phyloP scores from a whole-genome alignment of 2,329 filamentous ascomycete species.

The Aspergillus sp. region DNA sequence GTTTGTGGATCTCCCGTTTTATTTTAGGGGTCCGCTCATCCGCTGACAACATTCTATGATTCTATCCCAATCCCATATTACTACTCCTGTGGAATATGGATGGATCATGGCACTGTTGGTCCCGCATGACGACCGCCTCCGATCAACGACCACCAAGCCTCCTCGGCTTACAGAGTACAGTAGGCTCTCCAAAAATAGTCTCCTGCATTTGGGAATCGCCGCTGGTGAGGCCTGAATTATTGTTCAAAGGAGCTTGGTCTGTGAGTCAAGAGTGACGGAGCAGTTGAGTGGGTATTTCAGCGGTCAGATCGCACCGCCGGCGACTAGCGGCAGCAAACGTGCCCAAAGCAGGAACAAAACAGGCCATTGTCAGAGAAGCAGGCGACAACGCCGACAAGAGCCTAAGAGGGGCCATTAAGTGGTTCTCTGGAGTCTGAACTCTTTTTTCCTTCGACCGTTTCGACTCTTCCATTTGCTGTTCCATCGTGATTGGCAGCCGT shows the following conservation, averaged over 20 bases:
- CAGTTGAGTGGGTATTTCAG: slow-evolving; percentile 17
- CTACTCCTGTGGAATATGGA: not conserved
- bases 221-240: not conserved
- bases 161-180: not conserved
- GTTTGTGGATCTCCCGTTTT: slow-evolving; percentile 23
- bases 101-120: not conserved
- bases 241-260: slow-evolving; percentile 1
- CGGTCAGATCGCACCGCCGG: slow-evolving; percentile 23
- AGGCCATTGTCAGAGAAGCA: slow-evolving; percentile 9
- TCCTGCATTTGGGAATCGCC: slow-evolving; percentile 1
- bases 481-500: slow-evolving; percentile 15
- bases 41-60: not conserved
- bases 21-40: slow-evolving; percentile 11
- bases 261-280: slow-evolving; percentile 5
- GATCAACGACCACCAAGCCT: not conserved
- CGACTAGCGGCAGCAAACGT: slow-evolving; percentile 28
- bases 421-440: not conserved
- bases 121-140: not conserved
- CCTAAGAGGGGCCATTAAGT: slow-evolving; percentile 11
- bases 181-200: slow-evolving; percentile 3
- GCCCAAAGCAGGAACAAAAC: slow-evolving; percentile 26
- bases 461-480: slow-evolving; percentile 14
- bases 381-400: slow-evolving; percentile 1
- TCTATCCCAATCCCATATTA: not conserved
- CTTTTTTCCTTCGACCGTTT: slow-evolving; percentile 10